Percentiles rank a stretch among this genome's conserved stretches.
Evolutionary conservation across 345 rosid species (phyloP).

Genomic region (Melaleuca alternifolia): DNA sequence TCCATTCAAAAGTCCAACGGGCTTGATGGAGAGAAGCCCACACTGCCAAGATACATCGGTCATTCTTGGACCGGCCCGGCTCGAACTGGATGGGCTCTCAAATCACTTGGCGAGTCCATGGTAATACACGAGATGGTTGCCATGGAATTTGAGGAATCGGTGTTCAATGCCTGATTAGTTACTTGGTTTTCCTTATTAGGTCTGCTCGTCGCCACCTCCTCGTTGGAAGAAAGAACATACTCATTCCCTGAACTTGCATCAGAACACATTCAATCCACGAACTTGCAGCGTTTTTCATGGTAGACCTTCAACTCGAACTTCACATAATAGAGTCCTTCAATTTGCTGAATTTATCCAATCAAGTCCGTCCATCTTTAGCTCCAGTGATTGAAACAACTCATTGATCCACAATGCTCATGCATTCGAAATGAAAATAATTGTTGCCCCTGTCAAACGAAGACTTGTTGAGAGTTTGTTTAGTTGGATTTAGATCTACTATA

Average conservation of each 20-base stretch:
- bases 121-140: neutral
- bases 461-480: neutral
- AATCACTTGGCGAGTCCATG: neutral
- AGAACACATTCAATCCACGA: neutral
- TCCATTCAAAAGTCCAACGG: neutral
- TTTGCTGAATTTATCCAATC: neutral
- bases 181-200: neutral
- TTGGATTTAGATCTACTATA: neutral
- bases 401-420: neutral
- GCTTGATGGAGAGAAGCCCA: neutral
- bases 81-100: neutral
- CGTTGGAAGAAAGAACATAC: neutral
- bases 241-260: too few species aligned
- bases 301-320: neutral
- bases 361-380: neutral
- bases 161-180: neutral
- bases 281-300: neutral
- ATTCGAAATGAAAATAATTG: neutral
- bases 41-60: too few species aligned
- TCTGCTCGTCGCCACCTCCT: neutral
- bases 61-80: neutral
- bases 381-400: neutral
- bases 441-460: too few species aligned
- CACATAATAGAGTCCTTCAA: neutral
- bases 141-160: neutral